Percentiles rank a stretch among this genome's conserved stretches.
Conservation (phyloP, 2,329 filamentous ascomycete genomes). For the Drechslerella stenobrocha region DNA sequence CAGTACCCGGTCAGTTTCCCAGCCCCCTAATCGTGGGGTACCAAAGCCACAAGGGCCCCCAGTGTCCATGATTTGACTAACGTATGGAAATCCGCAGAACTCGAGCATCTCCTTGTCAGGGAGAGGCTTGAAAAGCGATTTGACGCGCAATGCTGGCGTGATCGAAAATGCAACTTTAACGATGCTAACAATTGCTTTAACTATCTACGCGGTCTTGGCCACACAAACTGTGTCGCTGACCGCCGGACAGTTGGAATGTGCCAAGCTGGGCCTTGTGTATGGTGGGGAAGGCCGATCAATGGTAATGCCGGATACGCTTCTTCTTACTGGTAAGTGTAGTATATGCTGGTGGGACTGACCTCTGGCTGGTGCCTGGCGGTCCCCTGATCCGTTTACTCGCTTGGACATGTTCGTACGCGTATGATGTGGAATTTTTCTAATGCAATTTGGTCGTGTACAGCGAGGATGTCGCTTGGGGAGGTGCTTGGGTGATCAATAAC, state of each 20-base stretch:
- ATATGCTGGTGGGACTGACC: neutral
- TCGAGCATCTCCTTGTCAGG: conserved; percentile 6
- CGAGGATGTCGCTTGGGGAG: conserved; percentile 13
- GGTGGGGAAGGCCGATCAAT: conserved; percentile 9
- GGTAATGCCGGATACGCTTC: conserved; percentile 3
- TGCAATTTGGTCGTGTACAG: neutral
- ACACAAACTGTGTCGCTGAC: conserved; percentile 4
- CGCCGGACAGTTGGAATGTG: conserved; percentile 13
- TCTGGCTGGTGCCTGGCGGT: too few species aligned
- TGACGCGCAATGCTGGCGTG: conserved; percentile 15
- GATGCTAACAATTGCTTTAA: conserved; percentile 20
- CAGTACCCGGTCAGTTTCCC: conserved; percentile 4
- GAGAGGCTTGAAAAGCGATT: conserved; percentile 22
- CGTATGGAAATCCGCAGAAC: neutral
- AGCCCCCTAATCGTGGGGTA: neutral
- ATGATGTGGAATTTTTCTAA: neutral
- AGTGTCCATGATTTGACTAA: neutral
- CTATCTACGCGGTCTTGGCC: conserved; percentile 15
- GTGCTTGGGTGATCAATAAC: conserved; percentile 23
- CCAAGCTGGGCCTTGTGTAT: neutral
- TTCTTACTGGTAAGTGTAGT: conserved; percentile 9
- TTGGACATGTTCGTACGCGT: too few species aligned
- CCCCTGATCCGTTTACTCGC: too few species aligned
- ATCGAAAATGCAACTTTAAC: conserved; percentile 20
- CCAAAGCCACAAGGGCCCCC: too few species aligned